phyloP scores from a whole-genome alignment of 2,329 filamentous ascomycete genomes.

The Aureobasidium musti region DNA sequence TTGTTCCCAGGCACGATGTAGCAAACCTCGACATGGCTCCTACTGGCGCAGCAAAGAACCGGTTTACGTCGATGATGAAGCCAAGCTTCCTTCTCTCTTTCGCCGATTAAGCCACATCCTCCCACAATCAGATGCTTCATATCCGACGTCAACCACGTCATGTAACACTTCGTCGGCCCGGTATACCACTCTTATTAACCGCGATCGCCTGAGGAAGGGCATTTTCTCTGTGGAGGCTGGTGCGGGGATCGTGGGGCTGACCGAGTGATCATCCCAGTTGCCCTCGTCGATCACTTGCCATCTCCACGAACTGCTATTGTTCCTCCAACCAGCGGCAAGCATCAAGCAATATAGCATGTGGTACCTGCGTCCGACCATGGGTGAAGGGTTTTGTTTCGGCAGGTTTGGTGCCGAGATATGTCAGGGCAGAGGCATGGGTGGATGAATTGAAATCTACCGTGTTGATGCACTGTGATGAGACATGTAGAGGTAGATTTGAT shows the following conservation, averaged over 20 bases:
- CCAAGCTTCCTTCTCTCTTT: slow-evolving; percentile 2
- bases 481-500: slow-evolving; percentile 4
- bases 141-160: slow-evolving; percentile 3
- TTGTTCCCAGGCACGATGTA: not conserved
- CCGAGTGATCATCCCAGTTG: not conserved
- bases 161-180: slow-evolving; percentile 2
- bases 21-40: not conserved
- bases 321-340: slow-evolving; percentile 26
- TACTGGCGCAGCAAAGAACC: not conserved
- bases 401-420: not conserved
- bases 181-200: slow-evolving; percentile 14
- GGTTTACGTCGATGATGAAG: not conserved
- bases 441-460: slow-evolving; percentile 28
- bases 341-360: not conserved
- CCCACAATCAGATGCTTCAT: not conserved
- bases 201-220: not conserved
- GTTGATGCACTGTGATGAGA: not conserved
- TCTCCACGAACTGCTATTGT: not conserved
- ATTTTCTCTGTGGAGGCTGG: slow-evolving; percentile 9
- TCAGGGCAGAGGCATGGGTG: slow-evolving; percentile 1
- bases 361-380: not conserved
- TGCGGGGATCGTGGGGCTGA: slow-evolving; percentile 18
- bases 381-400: slow-evolving; percentile 6
- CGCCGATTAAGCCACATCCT: not conserved
- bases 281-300: slow-evolving; percentile 18